A percentile compares a stretch with the other conserved stretches of the same genome.
Evolutionary conservation across 352 stramenopile species (phyloP).

Genomic region (Pseudoperonospora humuli): DNA sequence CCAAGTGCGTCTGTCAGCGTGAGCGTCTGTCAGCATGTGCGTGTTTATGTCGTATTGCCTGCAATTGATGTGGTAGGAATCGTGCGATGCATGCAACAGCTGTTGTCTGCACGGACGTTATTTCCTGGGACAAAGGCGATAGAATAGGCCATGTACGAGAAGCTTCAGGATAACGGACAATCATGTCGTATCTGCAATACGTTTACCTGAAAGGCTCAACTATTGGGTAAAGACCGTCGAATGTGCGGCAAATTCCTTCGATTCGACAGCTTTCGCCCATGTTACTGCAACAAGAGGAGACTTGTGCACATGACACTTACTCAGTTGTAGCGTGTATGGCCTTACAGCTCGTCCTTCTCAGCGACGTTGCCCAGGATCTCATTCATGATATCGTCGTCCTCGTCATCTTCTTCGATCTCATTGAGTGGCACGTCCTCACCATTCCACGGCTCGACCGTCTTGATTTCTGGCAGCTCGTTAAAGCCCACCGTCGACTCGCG

Average conservation of each 20-base stretch:
- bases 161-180: too few relatives aligned
- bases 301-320: conserved; percentile 5
- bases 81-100: too few relatives aligned
- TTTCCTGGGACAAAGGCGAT: too few relatives aligned
- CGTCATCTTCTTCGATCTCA: conserved; percentile 68
- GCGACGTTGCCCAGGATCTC: conserved; percentile 60
- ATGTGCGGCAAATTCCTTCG: background rate
- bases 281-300: conserved; percentile 8
- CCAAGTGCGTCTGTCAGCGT: too few relatives aligned
- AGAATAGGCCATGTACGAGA: too few relatives aligned
- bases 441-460: conserved; percentile 69
- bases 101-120: too few relatives aligned
- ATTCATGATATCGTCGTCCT: conserved; percentile 82
- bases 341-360: conserved; percentile 78
- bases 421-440: conserved; percentile 73
- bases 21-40: too few relatives aligned
- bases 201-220: background rate
- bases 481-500: conserved; percentile 57
- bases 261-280: background rate
- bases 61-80: too few relatives aligned
- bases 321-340: background rate
- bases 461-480: conserved; percentile 48
- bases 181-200: background rate
- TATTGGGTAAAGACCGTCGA: background rate
- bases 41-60: too few relatives aligned